Conservation (phyloP, 306 rosid species). For the Psophocarpus tetragonolobus region DNA sequence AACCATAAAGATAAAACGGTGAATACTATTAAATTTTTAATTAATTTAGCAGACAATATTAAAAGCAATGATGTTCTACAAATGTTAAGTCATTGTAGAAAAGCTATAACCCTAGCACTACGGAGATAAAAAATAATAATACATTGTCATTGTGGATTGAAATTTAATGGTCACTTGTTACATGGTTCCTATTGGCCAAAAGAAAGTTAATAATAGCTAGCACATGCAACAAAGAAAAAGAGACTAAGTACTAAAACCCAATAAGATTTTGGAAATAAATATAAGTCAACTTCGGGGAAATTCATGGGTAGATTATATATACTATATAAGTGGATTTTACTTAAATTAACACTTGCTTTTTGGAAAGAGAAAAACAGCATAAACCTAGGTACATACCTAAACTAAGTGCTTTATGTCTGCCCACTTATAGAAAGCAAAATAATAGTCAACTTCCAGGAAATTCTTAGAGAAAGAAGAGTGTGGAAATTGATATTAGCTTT, state of each 20-base stretch:
- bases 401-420: not conserved
- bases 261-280: constrained; percentile 12
- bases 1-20: too few relatives aligned
- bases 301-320: too few relatives aligned
- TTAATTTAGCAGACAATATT: constrained; percentile 1
- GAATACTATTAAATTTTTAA: too few relatives aligned
- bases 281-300: constrained; percentile 18
- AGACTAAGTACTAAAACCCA: not conserved
- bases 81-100: constrained; percentile 31
- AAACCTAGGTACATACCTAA: not conserved
- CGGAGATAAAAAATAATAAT: not conserved
- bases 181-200: not conserved
- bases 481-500: not conserved
- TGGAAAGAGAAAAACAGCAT: not conserved
- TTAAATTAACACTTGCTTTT: constrained; percentile 24
- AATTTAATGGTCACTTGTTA: not conserved
- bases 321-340: not conserved
- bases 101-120: not conserved
- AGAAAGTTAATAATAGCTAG: constrained; percentile 20
- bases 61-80: constrained; percentile 2
- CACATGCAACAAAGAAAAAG: constrained; percentile 1
- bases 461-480: not conserved
- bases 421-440: not conserved
- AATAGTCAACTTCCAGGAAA: constrained; percentile 1
- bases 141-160: not conserved